A percentile compares a stretch with the other conserved stretches of the same genome.
Evolutionary conservation across 257 asterid genomes (phyloP).

Genomic region (Plantago major): DNA sequence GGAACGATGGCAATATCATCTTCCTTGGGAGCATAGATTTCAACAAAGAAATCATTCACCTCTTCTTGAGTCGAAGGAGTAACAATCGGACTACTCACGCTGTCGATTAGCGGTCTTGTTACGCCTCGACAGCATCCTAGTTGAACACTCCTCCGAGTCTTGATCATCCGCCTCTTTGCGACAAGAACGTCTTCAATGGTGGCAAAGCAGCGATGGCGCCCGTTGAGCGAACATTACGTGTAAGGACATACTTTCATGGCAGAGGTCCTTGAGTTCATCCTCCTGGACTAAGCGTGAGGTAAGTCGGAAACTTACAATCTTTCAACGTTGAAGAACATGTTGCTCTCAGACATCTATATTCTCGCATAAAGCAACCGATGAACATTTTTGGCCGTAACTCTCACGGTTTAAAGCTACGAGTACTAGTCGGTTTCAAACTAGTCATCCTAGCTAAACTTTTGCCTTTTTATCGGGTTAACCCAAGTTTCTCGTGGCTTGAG

Average conservation of each 20-base stretch:
- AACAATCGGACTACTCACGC: not conserved
- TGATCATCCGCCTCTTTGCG: slow-evolving; percentile 54
- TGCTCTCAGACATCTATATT: slow-evolving; percentile 38
- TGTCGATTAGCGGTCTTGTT: slow-evolving; percentile 19
- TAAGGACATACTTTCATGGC: slow-evolving; percentile 69
- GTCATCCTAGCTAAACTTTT: slow-evolving; percentile 30
- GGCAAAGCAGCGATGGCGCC: slow-evolving; percentile 68
- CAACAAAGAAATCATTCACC: slow-evolving; percentile 37
- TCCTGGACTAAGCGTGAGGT: slow-evolving; percentile 51
- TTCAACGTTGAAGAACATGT: slow-evolving; percentile 88
- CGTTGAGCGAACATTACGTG: slow-evolving; percentile 76
- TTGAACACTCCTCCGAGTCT: slow-evolving; percentile 49
- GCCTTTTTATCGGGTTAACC: slow-evolving; percentile 24
- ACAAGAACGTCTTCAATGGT: slow-evolving; percentile 65
- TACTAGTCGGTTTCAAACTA: slow-evolving; percentile 36
- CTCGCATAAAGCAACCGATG: slow-evolving; percentile 37
- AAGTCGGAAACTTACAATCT: slow-evolving; percentile 61
- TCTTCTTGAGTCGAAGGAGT: slow-evolving; percentile 28
- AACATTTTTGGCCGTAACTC: slow-evolving; percentile 34
- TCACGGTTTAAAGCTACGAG: slow-evolving; percentile 58
- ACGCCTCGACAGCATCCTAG: slow-evolving; percentile 46
- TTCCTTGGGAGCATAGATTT: slow-evolving; percentile 38
- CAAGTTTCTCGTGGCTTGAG: slow-evolving; percentile 19
- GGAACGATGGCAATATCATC: slow-evolving; percentile 17
- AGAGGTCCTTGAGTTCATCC: slow-evolving; percentile 68